Evolutionary conservation across 768 basidiomycete genomes (phyloP).

Genomic region (Auriculariales sp.): DNA sequence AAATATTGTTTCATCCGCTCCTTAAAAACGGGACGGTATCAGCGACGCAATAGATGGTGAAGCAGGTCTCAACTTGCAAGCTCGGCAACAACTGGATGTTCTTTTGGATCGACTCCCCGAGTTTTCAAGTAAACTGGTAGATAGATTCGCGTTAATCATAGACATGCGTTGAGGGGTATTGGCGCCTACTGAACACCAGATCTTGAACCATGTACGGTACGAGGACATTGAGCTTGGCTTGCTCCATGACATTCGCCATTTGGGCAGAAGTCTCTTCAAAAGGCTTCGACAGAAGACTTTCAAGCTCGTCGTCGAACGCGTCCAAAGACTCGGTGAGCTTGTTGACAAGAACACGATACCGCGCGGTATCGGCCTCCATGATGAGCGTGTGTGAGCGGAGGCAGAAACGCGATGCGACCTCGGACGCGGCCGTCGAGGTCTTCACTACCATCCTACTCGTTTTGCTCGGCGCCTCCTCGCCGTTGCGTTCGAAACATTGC

Average conservation of each 20-base stretch:
- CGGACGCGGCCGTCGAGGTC: no score
- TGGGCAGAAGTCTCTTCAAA: slow-evolving; percentile 50
- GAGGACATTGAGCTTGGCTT: slow-evolving; percentile 66
- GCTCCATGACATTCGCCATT: slow-evolving; percentile 51
- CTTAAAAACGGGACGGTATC: slow-evolving; percentile 19
- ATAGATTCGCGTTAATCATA: not conserved
- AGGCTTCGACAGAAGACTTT: slow-evolving; percentile 50
- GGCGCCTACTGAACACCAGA: slow-evolving; percentile 60
- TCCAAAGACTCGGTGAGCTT: slow-evolving; percentile 25
- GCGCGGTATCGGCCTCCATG: not conserved
- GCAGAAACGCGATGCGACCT: no score
- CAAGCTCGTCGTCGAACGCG: slow-evolving; percentile 50
- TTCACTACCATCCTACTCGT: no score
- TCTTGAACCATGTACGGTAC: slow-evolving; percentile 78
- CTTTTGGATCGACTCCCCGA: slow-evolving; percentile 63
- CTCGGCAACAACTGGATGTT: slow-evolving; percentile 64
- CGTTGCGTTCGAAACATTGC: no score
- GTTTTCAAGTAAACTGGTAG: slow-evolving; percentile 64
- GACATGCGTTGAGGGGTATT: not conserved
- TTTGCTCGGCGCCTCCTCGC: no score
- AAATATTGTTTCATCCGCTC: slow-evolving; percentile 70
- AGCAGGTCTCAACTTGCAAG: slow-evolving; percentile 26
- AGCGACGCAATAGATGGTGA: not conserved
- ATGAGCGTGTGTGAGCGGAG: no score
- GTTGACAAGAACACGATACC: not conserved